Evolutionary conservation across 106 monocot genomes (phyloP), one percentile per base, ranked within the genome.

Genomic region (Vanilla planifolia): DNA sequence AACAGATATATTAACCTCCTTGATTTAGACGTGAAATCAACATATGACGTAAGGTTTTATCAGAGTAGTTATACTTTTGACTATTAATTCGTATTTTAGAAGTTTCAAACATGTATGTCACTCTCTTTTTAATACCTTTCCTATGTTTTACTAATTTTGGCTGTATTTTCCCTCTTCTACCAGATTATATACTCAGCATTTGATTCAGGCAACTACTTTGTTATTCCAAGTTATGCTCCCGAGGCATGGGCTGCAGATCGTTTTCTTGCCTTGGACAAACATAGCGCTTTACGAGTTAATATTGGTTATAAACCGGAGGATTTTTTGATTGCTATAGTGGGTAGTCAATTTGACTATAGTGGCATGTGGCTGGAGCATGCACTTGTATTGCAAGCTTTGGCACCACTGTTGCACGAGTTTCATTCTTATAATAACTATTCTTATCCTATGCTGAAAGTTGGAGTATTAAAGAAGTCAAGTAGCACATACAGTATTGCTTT

Each of bases 161-260:
- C 16, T 29, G 2, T 25, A 28, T 44, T 26, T 65, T 61, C 47
- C 33, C 51, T 26, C 10, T 47, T 27, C 57, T 51, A 58, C 15
- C 91, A 98, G 96, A 62, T 98, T 64, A 80, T 98, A 69, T 98
- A 91, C 74, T 84, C 96, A 53, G 58, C 47, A 73, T 72, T 92
- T 82, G 96, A 98, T 70, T 28, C 47, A 29, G 91, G 91, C 20
- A 92, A 98, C 63, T 92, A 72, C 68, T 85, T 79, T 47, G 91
- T 92, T 25, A 75, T 98, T 67, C 91, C 96, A 23, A 84, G 91
- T 46, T 85, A 81, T 61, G 81, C 84, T 50, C 20, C 60, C 57
- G 91, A 84, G 81, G 74, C 79, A 35, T 87, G 88, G 84, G 71
- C 41, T 66, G 87, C 77, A 64, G 70, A 63, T 66, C 48, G 11